Conservation (phyloP, 2,329 filamentous ascomycete species). For the Pyrenophora tritici-repentis region DNA sequence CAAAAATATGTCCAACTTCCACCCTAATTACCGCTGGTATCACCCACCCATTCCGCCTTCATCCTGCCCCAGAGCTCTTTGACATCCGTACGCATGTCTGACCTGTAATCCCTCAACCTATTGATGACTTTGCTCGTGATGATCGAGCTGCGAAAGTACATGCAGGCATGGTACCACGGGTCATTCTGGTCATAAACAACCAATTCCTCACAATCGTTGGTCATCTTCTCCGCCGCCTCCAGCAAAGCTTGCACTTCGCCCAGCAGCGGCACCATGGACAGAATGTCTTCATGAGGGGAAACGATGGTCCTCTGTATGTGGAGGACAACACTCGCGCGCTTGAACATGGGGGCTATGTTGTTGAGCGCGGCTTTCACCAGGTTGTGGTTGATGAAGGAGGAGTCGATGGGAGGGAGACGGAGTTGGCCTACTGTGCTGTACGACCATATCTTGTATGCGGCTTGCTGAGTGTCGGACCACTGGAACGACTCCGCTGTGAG, state of each 20-base stretch:
- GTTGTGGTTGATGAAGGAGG: background rate
- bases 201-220: background rate
- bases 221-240: background rate
- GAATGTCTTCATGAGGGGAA: background rate
- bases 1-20: background rate
- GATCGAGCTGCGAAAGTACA: background rate
- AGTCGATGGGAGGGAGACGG: background rate
- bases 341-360: background rate
- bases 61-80: background rate
- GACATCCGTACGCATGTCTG: background rate
- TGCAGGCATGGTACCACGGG: background rate
- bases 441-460: background rate
- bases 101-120: background rate
- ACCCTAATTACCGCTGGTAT: background rate
- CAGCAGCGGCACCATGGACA: background rate
- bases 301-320: background rate
- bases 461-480: background rate
- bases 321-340: conserved; percentile 2
- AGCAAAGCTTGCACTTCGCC: conserved; percentile 1
- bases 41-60: background rate
- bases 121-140: background rate
- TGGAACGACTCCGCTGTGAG: conserved; percentile 7
- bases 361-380: conserved; percentile 1
- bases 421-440: background rate
- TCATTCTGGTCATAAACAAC: background rate